Base-by-base conservation (phyloP, 352 stramenopile genomes). In the Phytophthora hybrid region DNA sequence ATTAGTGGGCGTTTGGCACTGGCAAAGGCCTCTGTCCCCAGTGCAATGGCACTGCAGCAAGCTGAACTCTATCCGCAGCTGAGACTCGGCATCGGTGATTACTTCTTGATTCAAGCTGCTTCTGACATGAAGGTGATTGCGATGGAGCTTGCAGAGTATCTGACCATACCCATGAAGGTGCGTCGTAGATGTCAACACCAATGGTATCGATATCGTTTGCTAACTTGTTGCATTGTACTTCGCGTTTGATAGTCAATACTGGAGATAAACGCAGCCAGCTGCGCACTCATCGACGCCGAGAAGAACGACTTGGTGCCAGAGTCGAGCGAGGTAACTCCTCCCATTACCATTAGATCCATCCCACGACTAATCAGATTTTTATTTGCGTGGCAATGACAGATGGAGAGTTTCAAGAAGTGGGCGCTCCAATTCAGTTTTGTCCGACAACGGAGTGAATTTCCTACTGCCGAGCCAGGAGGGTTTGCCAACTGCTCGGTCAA, bases 361-460 rank as follows among this genome's bases (percentile, higher is more conserved):
- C n/a, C 53, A 26, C 46, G 29, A 16, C 46, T 53, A 26, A 18
- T 53, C 23, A 47, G 13, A 9, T n/a, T 41, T n/a, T 46, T 58
- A n/a, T 59, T 21, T 26, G n/a, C 44, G 14, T 44, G 34, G 4
- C 7, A 29, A 59, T 54, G 46, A 29, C n/a, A 90, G 83, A 87
- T 81, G 14, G 85, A 91, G 55, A 95, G 85, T 63, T 93, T 90
- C 63, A 93, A 90, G 60, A 83, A 84, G 49, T 95, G 88, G 85
- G 80, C 88, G 0, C 68, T 92, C 16, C 85, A 92, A 60, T 93
- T 91, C 66, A 81, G 77, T 46, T 56, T 91, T 1, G 74, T 87
- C 1, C 78, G 59, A 2, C 77, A 89, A 13, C 81, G 84, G 58
- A 71, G 70, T 51, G 70, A 80, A 59, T 71, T 78, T 26, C 76